Base-by-base conservation (phyloP, 1,284 basidiomycete genomes). In the Ceratobasidium sp. region DNA sequence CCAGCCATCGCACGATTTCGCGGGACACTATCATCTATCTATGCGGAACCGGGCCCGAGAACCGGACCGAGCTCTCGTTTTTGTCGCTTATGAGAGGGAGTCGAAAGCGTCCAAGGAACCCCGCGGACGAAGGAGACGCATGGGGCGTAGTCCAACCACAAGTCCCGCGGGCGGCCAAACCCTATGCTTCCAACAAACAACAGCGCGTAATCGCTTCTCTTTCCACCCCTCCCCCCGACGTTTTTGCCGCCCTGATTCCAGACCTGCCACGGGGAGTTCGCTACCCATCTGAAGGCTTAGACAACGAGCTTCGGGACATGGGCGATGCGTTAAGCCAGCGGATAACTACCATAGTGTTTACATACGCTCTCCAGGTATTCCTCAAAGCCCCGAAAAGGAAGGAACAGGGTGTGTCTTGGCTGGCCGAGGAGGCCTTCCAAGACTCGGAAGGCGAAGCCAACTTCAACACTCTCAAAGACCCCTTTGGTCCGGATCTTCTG, bases 11-110 rank as follows among this genome's bases (percentile, higher is more conserved):
- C 13, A 68, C 66, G 0, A 18, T 39, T 5, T 18, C 49, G 2
- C 15, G 26, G n/a, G 46, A 49, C 10, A 68, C 44, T n/a, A 26
- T 68, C 20, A 10, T 68, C 44, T 68, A 68, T 23, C 44, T 68
- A 23, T 68, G 23, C 12, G 9, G 44, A 12, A 18, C n/a, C 46
- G 23, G 9, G 0, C n/a, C 9, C 13, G 7, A 49, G 46, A 1
- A 49, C 2, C 44, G 10, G 5, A 49, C 20, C 10, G 15, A n/a
- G n/a, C 6, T 53, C 5, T 46, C 20, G 5, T 26, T 68, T 28
- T 39, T 28, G 1, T n/a, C n/a, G 10, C n/a, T 49, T 15, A 13
- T 68, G 5, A 18, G 23, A 13, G 66, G 44, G 46, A 33, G 23
- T 15, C 23, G 49, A 23, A 23, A 18, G 13, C 66, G n/a, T 18